Evolutionary conservation across 495 filamentous ascomycete genomes (phyloP).

Genomic region (Neurospora sublineolata): DNA sequence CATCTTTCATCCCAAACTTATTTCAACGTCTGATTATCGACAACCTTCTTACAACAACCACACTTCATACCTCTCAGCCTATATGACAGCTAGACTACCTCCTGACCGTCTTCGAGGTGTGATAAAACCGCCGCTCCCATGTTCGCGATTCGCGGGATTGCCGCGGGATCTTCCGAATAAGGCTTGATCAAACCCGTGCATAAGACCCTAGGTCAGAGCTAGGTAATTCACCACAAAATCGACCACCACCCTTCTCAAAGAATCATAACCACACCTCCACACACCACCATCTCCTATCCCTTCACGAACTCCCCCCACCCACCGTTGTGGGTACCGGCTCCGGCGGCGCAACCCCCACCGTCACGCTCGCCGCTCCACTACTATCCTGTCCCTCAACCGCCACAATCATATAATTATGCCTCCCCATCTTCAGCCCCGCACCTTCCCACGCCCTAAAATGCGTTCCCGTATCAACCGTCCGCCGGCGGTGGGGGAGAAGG

Average conservation of each 20-base stretch:
- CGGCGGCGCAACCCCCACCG: slow-evolving; percentile 19
- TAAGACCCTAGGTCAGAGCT: too few species aligned
- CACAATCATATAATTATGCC: slow-evolving; percentile 43
- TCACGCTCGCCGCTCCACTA: slow-evolving; percentile 19
- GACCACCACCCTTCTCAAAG: too few species aligned
- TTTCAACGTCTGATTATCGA: not conserved
- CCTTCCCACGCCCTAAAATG: slow-evolving; percentile 45
- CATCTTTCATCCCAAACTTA: not conserved
- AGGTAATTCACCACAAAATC: too few species aligned
- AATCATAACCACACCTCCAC: too few species aligned
- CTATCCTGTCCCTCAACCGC: slow-evolving; percentile 36
- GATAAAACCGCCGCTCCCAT: too few species aligned
- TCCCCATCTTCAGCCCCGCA: slow-evolving; percentile 33
- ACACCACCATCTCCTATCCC: not conserved
- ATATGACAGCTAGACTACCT: too few species aligned
- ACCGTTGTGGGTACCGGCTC: slow-evolving; percentile 2
- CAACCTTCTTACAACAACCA: not conserved
- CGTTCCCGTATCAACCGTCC: slow-evolving; percentile 28
- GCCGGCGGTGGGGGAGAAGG: slow-evolving; percentile 7
- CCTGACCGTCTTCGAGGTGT: too few species aligned
- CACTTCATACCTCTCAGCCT: too few species aligned
- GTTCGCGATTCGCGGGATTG: too few species aligned
- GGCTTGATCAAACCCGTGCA: too few species aligned
- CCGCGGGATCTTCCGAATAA: too few species aligned
- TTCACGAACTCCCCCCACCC: not conserved